Base-by-base conservation (phyloP, 2,329 filamentous ascomycete species). In the Alternaria sp. region DNA sequence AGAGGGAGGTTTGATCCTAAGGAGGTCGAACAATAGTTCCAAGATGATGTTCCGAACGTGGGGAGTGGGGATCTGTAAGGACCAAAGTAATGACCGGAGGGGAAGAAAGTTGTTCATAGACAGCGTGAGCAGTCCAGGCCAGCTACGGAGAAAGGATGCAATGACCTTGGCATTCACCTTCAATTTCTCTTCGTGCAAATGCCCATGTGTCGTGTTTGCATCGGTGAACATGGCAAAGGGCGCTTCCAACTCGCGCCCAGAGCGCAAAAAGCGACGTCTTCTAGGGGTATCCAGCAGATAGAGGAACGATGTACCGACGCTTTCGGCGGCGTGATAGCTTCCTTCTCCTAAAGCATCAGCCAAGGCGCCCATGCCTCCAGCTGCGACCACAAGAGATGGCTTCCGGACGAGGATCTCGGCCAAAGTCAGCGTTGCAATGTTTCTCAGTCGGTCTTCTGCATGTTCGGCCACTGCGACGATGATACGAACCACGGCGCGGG, bases 111-210 rank as follows among this genome's bases (percentile, higher is more conserved):
- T 86, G 77, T 95, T 92, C 86, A 96, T 92, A 60, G 91, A 92
- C 17, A 99, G 83, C 24, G 89, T 88, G 81, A 98, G 90, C 55
- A 99, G 82, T 5, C 95, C 95, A 8, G 95, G 89, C 95, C 96
- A 99, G 51, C 92, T 95, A 75, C 92, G 94, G 68, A 99, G 81
- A 65, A 97, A 88, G 13, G 90, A 88, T n/a, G 92, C 87, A 58
- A 99, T 93, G n/a, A 96, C 92, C 72, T 91, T 93, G 9, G 93
- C 90, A 67, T 95, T 97, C 51, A 93, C 91, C 73, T 93, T 95
- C 51, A 98, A 77, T 62, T 84, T 84, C 48, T 88, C 86, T 70
- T 86, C 86, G 62, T 86, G 82, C 17, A 83, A 77, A 56, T 75
- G 74, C 9, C 75, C 76, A 54, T 83, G 82, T 36, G 82, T 80